phyloP scores from a whole-genome alignment of 208 protist species.

The Acanthamoeba triangularis region DNA sequence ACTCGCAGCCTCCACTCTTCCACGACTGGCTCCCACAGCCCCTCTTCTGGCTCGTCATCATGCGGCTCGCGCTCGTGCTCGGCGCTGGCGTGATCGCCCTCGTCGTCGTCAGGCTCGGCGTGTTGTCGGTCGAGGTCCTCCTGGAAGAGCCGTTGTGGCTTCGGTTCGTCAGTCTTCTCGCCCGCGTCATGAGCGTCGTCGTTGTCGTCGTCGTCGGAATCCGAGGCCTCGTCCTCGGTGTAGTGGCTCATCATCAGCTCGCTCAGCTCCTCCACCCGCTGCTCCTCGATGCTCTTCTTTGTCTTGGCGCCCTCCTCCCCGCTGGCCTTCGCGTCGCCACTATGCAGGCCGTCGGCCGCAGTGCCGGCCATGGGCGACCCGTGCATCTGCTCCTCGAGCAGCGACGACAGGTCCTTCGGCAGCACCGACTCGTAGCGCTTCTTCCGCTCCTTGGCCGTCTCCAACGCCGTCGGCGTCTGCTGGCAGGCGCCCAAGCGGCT shows the following conservation, averaged over 20 bases:
- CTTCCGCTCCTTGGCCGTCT: not conserved
- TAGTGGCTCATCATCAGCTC: slow-evolving; percentile 7
- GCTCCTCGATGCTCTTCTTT: not conserved
- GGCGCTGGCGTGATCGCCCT: not conserved
- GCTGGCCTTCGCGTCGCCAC: not conserved
- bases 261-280: slow-evolving; percentile 9
- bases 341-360: not conserved
- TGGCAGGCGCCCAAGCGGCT: too few relatives aligned
- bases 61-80: too few relatives aligned
- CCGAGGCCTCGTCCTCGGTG: not conserved
- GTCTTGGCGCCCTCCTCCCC: not conserved
- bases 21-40: not conserved
- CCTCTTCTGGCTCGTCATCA: not conserved
- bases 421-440: not conserved
- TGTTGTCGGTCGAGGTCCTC: too few relatives aligned
- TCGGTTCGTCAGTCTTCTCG: too few relatives aligned
- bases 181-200: not conserved
- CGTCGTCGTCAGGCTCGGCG: not conserved
- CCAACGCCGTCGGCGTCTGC: too few relatives aligned
- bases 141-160: too few relatives aligned
- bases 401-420: not conserved
- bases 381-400: not conserved
- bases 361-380: not conserved
- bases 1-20: slow-evolving; percentile 35
- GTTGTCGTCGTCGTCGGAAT: not conserved